Evolutionary conservation across 345 rosid species (phyloP).

Genomic region (Punica granatum): DNA sequence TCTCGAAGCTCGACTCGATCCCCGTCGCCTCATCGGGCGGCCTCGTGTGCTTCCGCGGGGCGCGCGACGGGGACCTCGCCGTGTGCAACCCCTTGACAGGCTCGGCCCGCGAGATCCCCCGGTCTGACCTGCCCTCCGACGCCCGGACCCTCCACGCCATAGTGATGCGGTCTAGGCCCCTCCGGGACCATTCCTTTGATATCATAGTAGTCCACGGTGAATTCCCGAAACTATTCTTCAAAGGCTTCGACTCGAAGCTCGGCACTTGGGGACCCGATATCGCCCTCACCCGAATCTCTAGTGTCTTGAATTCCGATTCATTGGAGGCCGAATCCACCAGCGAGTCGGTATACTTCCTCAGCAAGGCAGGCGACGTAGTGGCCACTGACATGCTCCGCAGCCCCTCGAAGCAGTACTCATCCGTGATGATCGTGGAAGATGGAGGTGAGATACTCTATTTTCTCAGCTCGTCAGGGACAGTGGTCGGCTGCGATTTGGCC

Average conservation of each 20-base stretch:
- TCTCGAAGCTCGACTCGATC: conserved; percentile 22
- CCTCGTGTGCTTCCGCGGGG: conserved; percentile 51
- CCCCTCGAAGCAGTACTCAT: conserved; percentile 83
- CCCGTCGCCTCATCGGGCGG: conserved; percentile 84
- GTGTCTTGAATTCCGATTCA: background rate
- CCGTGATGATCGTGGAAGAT: conserved; percentile 48
- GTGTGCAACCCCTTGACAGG: conserved; percentile 67
- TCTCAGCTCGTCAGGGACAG: conserved; percentile 63
- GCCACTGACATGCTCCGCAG: conserved; percentile 69
- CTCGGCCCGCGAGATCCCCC: conserved; percentile 42
- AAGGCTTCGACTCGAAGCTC: conserved; percentile 37
- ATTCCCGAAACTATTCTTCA: conserved; percentile 42
- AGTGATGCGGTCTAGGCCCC: conserved; percentile 38
- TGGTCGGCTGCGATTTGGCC: conserved; percentile 59
- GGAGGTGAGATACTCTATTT: conserved; percentile 49
- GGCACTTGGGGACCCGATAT: conserved; percentile 52
- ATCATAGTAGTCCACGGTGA: conserved; percentile 66
- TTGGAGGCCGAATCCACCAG: conserved; percentile 13
- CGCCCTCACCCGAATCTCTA: conserved; percentile 27
- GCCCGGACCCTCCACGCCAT: conserved; percentile 53
- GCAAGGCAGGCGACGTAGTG: conserved; percentile 68
- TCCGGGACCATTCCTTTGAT: conserved; percentile 30
- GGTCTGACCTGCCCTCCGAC: conserved; percentile 8
- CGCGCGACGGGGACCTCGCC: conserved; percentile 34
- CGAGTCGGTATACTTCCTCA: conserved; percentile 67